These are phyloP conservation scores for Aaosphaeria arxii DNA, from an alignment of 2,329 filamentous ascomycete species.

Conservation along the genomic window DNA sequence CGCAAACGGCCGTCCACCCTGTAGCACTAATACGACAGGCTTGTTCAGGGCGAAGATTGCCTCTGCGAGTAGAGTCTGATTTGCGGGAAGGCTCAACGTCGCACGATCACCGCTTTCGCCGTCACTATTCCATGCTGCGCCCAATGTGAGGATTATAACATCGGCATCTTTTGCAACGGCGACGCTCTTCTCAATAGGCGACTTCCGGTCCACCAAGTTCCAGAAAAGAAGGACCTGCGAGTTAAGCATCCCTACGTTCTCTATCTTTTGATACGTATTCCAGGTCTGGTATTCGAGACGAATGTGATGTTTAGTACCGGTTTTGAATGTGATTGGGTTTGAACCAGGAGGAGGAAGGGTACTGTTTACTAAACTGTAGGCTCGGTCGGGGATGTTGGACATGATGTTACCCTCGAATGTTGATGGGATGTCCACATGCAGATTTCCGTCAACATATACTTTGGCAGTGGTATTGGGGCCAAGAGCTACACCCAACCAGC, in stretches of 20 bases:
- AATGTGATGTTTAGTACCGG: slow-evolving; percentile 32
- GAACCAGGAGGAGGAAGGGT: slow-evolving; percentile 39
- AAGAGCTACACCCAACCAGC: slow-evolving; percentile 44
- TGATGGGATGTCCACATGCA: slow-evolving; percentile 26
- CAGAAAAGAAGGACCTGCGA: slow-evolving; percentile 45
- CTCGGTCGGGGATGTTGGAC: slow-evolving; percentile 41
- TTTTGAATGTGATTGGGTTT: slow-evolving; percentile 38
- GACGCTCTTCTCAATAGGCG: slow-evolving; percentile 33
- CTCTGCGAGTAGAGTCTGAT: slow-evolving; percentile 38
- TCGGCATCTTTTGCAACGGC: slow-evolving; percentile 36
- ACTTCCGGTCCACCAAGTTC: slow-evolving; percentile 42
- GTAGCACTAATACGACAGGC: slow-evolving; percentile 42
- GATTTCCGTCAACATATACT: slow-evolving; percentile 35
- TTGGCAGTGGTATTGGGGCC: slow-evolving; percentile 41
- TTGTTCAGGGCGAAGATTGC: slow-evolving; percentile 40
- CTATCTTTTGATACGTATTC: slow-evolving; percentile 39
- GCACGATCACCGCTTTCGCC: slow-evolving; percentile 44
- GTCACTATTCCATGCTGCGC: slow-evolving; percentile 47
- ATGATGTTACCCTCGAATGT: slow-evolving; percentile 32
- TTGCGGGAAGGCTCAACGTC: slow-evolving; percentile 35
- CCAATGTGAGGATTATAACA: slow-evolving; percentile 40
- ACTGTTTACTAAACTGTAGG: slow-evolving; percentile 36
- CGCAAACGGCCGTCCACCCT: slow-evolving; percentile 43
- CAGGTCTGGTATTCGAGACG: slow-evolving; percentile 45
- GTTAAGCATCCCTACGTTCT: slow-evolving; percentile 42